Base-by-base conservation (phyloP, 139 green algal genomes). In the Chlamydomonas sp. region DNA sequence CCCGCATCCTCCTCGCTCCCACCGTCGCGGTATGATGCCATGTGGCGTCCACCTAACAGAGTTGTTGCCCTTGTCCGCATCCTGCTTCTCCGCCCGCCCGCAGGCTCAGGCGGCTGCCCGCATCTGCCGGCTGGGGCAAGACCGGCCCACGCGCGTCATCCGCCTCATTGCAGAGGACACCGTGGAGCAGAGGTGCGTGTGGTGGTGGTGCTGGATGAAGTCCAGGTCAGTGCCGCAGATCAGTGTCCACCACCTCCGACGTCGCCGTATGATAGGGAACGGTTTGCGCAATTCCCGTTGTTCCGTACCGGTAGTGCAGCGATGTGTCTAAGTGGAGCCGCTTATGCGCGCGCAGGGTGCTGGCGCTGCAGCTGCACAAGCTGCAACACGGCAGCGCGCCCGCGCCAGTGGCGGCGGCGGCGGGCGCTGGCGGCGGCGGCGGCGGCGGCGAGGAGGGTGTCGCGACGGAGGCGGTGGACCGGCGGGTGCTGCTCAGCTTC, bases 81-180 rank as follows among this genome's bases (percentile, higher is more conserved):
- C 77, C 5, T 17, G 9, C 17, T 5, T n/a, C 15, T 60, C 5
- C 6, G 7, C 17, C 72, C 16, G 49, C 12, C 77, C 92, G 8
- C 90, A 95, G 84, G 83, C 90, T 1, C 94, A 96, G 85, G 94
- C 94, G 7, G 92, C 94, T 0, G 92, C 92, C 0, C 91, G 94
- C 77, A 93, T 96, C 76, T 90, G 93, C 80, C 90, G 94, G 59
- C 81, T 96, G 20, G 93, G 93, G 59, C 93, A 96, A 86, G 83
- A 84, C 18, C 90, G 84, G 73, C 83, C 87, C 57, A 96, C 93
- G 5, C 78, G 87, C 0, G 90, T 96, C 20, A 77, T 96, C 5
- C 90, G 92, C 6, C 62, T 91, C 59, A 64, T 91, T 6, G 86
- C 85, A 3, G 49, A 79, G 67, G 63, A 89, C 85, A 89, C 85